Evolutionary conservation across 148 eudicot genomes (phyloP), one percentile per base, ranked within the genome.

Genomic region (Suaeda aralocaspica): DNA sequence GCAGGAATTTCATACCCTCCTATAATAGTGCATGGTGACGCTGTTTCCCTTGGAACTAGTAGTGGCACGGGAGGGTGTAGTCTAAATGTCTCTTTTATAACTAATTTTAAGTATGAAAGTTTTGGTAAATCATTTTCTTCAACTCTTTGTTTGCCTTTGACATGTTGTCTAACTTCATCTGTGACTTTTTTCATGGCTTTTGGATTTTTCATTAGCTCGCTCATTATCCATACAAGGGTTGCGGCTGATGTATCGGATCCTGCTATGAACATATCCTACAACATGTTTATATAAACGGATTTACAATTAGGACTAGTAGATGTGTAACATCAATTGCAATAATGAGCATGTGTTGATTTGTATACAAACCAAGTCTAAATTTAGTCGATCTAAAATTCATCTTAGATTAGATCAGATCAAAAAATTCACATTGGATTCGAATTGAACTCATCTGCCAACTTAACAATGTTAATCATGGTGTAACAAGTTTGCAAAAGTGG

Each of bases 211-310:
- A 84, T 82, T 53, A 88, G 81, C 68, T 88, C 85, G 0, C 81
- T 10, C 89, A 88, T 82, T 58, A 74, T 74, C 89, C 89, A 88
- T 52, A 74, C 86, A 5, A 88, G 67, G 28, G 84, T 81, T 64
- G 83, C 83, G 24, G 89, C 49, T 9, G 88, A 68, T 16, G 89
- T 80, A 48, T 88, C 92, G 0, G 85, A 65, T 46, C 88, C 92
- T 1, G 88, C 92, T 26, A 82, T 59, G 53, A 85, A 88, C 59
- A 85, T 77, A 39, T 85, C 92, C 92, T 88, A 75, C 63, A 74
- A 36, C 41, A 36, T 8, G 8, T 36, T 3, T 36, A 36, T 8
- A 36, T 36, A 3, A 36, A 8, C 41, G n/a, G n/a, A n/a, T n/a
- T 36, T 36, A 36, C 41, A 36, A 36, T 36, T 36, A 36, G 41